These are phyloP conservation scores for Phialophora tarda DNA, from an alignment of 2,329 filamentous ascomycete species.

Conservation along the genomic window DNA sequence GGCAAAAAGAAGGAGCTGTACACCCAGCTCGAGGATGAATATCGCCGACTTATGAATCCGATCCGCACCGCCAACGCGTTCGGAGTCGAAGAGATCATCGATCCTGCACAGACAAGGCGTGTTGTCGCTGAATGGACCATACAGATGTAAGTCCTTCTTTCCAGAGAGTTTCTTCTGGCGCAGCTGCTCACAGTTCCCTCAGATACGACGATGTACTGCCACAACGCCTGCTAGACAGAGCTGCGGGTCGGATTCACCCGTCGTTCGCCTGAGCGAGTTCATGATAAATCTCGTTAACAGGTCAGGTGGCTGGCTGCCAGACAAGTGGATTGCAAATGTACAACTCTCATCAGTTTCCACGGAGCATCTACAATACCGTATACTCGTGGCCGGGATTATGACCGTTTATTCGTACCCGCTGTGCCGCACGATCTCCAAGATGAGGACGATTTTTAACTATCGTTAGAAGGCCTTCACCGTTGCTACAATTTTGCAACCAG, in stretches of 20 bases:
- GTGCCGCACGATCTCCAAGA: too few relatives aligned
- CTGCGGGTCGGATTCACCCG: constrained; percentile 48
- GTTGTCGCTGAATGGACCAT: constrained; percentile 60
- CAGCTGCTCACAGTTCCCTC: background rate
- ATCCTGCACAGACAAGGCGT: constrained; percentile 64
- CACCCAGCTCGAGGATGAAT: constrained; percentile 63
- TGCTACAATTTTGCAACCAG: too few relatives aligned
- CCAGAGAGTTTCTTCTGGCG: background rate
- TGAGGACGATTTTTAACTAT: too few relatives aligned
- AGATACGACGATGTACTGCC: constrained; percentile 60
- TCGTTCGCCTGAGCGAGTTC: constrained; percentile 2
- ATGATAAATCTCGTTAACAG: too few relatives aligned
- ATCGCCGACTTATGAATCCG: constrained; percentile 67
- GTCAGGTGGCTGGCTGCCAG: too few relatives aligned
- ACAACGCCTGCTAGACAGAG: constrained; percentile 53
- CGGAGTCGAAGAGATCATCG: constrained; percentile 68
- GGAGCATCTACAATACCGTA: too few relatives aligned
- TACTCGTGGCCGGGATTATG: too few relatives aligned
- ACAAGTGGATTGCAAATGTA: too few relatives aligned
- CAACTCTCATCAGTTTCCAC: too few relatives aligned
- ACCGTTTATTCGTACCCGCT: too few relatives aligned
- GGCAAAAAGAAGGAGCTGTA: constrained; percentile 57
- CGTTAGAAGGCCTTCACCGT: too few relatives aligned
- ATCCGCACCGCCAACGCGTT: constrained; percentile 69
- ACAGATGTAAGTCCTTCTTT: constrained; percentile 12